These are phyloP conservation scores for Metarhizium brunneum DNA, from an alignment of 2,329 filamentous ascomycete genomes.

Conservation along the genomic window DNA sequence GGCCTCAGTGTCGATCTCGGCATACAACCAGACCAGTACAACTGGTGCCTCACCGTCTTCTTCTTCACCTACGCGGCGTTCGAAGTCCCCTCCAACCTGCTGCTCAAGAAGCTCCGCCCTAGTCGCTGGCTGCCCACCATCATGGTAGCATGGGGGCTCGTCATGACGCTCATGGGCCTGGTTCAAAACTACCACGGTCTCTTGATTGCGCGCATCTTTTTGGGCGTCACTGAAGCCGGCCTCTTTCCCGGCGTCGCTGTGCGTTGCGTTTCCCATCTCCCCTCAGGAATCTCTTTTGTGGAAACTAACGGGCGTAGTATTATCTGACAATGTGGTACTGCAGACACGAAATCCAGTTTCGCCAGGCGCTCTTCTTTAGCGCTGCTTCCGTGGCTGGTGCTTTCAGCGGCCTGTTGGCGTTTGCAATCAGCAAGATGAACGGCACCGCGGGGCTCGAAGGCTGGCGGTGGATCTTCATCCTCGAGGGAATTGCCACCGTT, in stretches of 20 bases:
- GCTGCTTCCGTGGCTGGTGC: constrained; percentile 72
- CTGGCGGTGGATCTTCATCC: constrained; percentile 60
- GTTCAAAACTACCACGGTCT: constrained; percentile 38
- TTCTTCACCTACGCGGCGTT: constrained; percentile 71
- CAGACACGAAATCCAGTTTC: constrained; percentile 44
- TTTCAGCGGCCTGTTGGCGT: constrained; percentile 64
- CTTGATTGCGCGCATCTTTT: constrained; percentile 41
- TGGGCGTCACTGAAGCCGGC: constrained; percentile 59
- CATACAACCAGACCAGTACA: constrained; percentile 61
- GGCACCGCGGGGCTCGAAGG: constrained; percentile 50
- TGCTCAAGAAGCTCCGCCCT: constrained; percentile 66
- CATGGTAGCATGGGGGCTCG: constrained; percentile 52
- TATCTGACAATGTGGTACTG: constrained; percentile 52
- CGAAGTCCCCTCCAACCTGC: constrained; percentile 67
- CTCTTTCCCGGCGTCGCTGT: constrained; percentile 54
- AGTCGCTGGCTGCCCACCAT: constrained; percentile 68
- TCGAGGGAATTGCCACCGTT: constrained; percentile 62
- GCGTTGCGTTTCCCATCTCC: constrained; percentile 7
- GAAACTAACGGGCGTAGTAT: constrained; percentile 22
- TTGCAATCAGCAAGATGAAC: constrained; percentile 60
- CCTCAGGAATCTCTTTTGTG: background rate
- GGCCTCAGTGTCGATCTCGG: constrained; percentile 41
- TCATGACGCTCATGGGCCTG: constrained; percentile 45
- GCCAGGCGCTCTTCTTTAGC: constrained; percentile 70
- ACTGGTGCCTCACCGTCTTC: constrained; percentile 61